These are phyloP conservation scores for Arthrinium puccinioides DNA, from an alignment of 2,329 filamentous ascomycete species.

Conservation along the genomic window DNA sequence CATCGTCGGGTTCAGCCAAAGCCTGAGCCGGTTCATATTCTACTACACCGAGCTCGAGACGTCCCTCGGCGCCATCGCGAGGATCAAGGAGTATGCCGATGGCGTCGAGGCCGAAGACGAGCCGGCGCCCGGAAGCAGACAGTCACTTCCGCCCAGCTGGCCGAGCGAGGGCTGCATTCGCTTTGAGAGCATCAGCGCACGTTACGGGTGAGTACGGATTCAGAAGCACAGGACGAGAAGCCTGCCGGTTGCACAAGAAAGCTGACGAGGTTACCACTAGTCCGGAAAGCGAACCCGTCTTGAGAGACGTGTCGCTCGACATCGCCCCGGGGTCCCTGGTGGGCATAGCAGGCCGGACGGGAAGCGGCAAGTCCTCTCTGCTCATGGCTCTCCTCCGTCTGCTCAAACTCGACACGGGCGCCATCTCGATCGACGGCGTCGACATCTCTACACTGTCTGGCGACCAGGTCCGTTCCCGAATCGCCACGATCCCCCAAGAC, in stretches of 20 bases:
- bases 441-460: background rate
- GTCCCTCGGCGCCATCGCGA: conserved; percentile 5
- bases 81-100: conserved; percentile 3
- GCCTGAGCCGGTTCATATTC: background rate
- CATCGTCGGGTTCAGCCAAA: conserved; percentile 3
- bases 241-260: background rate
- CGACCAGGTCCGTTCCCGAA: background rate
- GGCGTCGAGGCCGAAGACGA: conserved; percentile 1
- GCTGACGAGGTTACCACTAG: background rate
- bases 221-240: background rate
- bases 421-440: conserved; percentile 3
- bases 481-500: conserved; percentile 2
- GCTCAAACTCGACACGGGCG: background rate
- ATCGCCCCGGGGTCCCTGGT: conserved; percentile 22
- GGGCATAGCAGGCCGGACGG: conserved; percentile 25
- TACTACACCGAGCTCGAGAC: conserved; percentile 5
- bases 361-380: conserved; percentile 6
- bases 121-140: background rate
- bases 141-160: background rate
- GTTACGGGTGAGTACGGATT: background rate
- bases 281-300: background rate
- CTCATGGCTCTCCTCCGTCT: conserved; percentile 1
- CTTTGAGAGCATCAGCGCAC: conserved; percentile 1
- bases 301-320: background rate
- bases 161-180: background rate